phyloP scores from a whole-genome alignment of 164 flowering plant species.

The Vitis vinifera region ASM3070453v1 NC_081820.1:21897001-21897500 shows the following conservation, averaged over 20 bases:
- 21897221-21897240: conserved; percentile 25
- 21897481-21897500: conserved; percentile 3
- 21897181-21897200: background rate
- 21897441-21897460: conserved; percentile 76
- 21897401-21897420: conserved; percentile 95
- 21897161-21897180: background rate
- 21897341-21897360: conserved; percentile 73
- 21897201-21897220: background rate
- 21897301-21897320: conserved; percentile 41
- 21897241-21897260: conserved; percentile 20
- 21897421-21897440: conserved; percentile 92
- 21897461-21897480: conserved; percentile 51
- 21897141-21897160: background rate
- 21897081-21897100: background rate
- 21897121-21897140: background rate
- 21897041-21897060: background rate
- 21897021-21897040: conserved; percentile 6
- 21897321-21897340: conserved; percentile 52
- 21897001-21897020: background rate
- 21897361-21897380: conserved; percentile 93
- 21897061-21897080: background rate
- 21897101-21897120: conserved; percentile 2
- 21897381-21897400: conserved; percentile 90
- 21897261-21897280: conserved; percentile 9
- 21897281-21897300: conserved; percentile 17